phyloP scores from a whole-genome alignment of 805 yeast genomes.

The Naumovozyma baii region DNA sequence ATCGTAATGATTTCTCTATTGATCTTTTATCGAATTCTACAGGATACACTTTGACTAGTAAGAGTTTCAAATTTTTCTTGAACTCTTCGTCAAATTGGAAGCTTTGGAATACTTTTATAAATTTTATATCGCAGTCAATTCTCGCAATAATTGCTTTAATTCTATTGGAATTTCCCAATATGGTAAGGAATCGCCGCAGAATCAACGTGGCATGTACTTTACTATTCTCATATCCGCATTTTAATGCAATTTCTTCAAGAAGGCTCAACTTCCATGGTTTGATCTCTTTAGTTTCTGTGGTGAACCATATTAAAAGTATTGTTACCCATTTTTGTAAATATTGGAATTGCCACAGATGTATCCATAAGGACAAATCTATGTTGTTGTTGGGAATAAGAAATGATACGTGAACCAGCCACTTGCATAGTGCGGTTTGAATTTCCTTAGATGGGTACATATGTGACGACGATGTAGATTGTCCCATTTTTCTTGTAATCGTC shows the following conservation, averaged over 20 bases:
- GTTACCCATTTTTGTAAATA: slow-evolving; percentile 30
- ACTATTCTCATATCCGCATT: slow-evolving; percentile 17
- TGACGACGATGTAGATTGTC: slow-evolving; percentile 19
- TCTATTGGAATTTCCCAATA: slow-evolving; percentile 9
- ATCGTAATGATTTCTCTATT: slow-evolving; percentile 2
- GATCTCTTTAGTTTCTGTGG: slow-evolving; percentile 22
- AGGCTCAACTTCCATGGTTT: slow-evolving; percentile 24
- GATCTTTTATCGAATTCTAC: slow-evolving; percentile 3
- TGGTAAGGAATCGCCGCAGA: slow-evolving; percentile 12
- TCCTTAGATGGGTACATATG: slow-evolving; percentile 11
- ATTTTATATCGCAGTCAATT: slow-evolving; percentile 13
- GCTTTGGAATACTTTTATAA: slow-evolving; percentile 11
- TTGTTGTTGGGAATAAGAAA: slow-evolving; percentile 16
- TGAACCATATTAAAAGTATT: slow-evolving; percentile 27
- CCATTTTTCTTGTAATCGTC: slow-evolving; percentile 25
- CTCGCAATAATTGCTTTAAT: slow-evolving; percentile 8
- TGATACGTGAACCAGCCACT: slow-evolving; percentile 31
- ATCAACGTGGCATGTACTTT: slow-evolving; percentile 15
- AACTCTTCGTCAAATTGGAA: slow-evolving; percentile 10
- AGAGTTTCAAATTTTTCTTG: slow-evolving; percentile 4
- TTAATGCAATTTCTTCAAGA: slow-evolving; percentile 15
- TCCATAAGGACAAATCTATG: slow-evolving; percentile 23
- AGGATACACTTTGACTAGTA: slow-evolving; percentile 9
- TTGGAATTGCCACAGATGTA: slow-evolving; percentile 31
- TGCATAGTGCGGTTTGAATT: slow-evolving; percentile 23